Base-by-base conservation (phyloP, 305 asterid species). In the Fraxinus angustifolia region DNA sequence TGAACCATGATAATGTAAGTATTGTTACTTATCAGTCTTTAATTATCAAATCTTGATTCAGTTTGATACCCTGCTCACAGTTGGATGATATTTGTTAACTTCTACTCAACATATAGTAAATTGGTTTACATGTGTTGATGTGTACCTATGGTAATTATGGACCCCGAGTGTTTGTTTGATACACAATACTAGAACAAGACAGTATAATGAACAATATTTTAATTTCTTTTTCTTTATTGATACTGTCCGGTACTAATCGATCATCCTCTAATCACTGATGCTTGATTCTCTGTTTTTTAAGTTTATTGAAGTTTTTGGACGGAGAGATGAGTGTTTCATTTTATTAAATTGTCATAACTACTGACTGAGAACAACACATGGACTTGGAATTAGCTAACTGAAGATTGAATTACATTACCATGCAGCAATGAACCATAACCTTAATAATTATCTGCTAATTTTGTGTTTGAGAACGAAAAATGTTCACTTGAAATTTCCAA, bases 1-100 rank as follows among this genome's bases (percentile, higher is more conserved):
- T 87, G 90, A 79, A 87, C 53, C 90, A 87, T 83, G 90, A 83
- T n/a, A 87, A 87, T 76, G 90, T 85, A 72, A 75, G 85, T 72
- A 70, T n/a, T 17, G 8, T 6, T 53, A 53, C 65, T 53, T 5
- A 53, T 53, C 65, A n/a, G 8, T 48, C 58, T 16, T n/a, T 14
- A 14, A 48, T 48, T 6, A n/a, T 23, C 19, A n/a, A n/a, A 53
- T 53, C 26, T 53, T 53, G 65, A 53, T 53, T 53, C 10, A 53
- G 62, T 23, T 50, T 50, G 62, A 50, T 50, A n/a, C 6, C 21
- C 2, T n/a, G 23, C 65, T 53, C 23, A 53, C 62, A n/a, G 23
- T 53, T 53, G 58, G 19, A 48, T 48, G 5, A 7, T 45, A 45
- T 45, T 45, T 45, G 56, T 45, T 45, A 12, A 45, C 56, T 45